Base-by-base conservation (phyloP, 768 basidiomycete species). In the Pleurotus eryngii region DNA sequence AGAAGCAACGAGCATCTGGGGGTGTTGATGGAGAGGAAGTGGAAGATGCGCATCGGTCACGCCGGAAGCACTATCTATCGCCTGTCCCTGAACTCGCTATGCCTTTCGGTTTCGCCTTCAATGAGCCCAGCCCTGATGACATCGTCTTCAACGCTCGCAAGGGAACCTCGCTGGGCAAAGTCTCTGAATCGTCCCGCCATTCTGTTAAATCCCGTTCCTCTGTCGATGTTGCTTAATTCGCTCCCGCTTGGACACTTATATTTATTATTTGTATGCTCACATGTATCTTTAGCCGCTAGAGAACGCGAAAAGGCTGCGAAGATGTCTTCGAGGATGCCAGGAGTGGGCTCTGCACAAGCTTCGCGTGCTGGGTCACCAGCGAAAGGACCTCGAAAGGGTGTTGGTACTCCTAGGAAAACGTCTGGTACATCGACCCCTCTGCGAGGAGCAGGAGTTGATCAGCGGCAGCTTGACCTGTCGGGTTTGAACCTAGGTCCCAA, bases 91-190 rank as follows among this genome's bases (percentile, higher is more conserved):
- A 71, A 53, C 59, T 74, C 40, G 64, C 66, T 6, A 64, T 71
- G 12, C 64, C 73, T 15, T 67, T 68, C 40, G 71, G 74, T 2
- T 92, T 91, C 67, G 73, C 83, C 8, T 93, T 95, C 65, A 85
- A 94, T 60, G 81, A 79, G 20, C 92, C 91, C 37, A 97, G 95
- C 70, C 96, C 96, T 18, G 96, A 98, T 63, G 96, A 98, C 65
- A 72, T 91, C 60, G 85, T 98, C 7, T 75, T 90, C 64, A 84
- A 83, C 62, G 91, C 93, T 55, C 84, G 93, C 49, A 85, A 81
- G 54, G 90, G 90, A 46, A 90, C 93, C 3, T 73, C 85, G 27
- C 71, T 89, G 48, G 77, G 71, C 9, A 73, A 78, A 55, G 60
- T 65, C 45, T 39, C 51, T 30, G 65, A 37, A 37, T 59, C 26